phyloP scores from a whole-genome alignment of 345 rosid genomes.

The Moringa oleifera region DNA sequence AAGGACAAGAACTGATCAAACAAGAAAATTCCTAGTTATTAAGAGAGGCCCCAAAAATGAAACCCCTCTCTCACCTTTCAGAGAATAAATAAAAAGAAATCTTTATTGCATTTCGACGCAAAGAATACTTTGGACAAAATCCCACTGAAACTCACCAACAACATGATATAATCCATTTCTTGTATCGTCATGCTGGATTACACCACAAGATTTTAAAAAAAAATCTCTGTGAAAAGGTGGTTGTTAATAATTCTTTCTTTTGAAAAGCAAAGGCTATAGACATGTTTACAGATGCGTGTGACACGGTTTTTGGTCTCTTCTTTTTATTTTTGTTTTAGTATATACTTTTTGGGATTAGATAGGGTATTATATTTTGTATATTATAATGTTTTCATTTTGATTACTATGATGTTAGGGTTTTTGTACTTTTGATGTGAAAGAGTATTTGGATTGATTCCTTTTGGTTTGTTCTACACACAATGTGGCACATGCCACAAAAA shows the following conservation, averaged over 20 bases:
- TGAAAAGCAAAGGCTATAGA: slow-evolving; percentile 38
- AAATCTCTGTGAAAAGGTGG: not conserved
- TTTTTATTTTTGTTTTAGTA: slow-evolving; percentile 27
- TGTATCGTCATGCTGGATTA: not conserved
- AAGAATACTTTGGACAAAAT: slow-evolving; percentile 24
- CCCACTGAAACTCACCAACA: not conserved
- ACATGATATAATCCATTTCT: too few species aligned
- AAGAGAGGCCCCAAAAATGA: too few species aligned
- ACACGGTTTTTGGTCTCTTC: slow-evolving; percentile 59
- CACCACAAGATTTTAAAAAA: not conserved
- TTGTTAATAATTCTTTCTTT: slow-evolving; percentile 20
- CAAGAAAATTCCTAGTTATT: not conserved
- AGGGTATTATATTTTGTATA: too few species aligned
- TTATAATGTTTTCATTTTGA: too few species aligned
- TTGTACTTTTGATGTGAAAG: too few species aligned
- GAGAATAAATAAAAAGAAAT: slow-evolving; percentile 1
- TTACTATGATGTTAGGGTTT: too few species aligned
- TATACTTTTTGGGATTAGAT: slow-evolving; percentile 9
- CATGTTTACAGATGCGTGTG: slow-evolving; percentile 44
- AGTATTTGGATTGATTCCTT: too few species aligned
- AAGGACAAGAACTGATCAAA: slow-evolving; percentile 10
- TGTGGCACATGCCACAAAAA: too few species aligned
- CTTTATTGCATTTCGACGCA: slow-evolving; percentile 24
- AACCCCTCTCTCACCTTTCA: not conserved
- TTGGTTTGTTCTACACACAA: too few species aligned